These are phyloP conservation scores for Omphalotus olearius DNA, from an alignment of 1,284 basidiomycete genomes.

Conservation along the genomic window DNA sequence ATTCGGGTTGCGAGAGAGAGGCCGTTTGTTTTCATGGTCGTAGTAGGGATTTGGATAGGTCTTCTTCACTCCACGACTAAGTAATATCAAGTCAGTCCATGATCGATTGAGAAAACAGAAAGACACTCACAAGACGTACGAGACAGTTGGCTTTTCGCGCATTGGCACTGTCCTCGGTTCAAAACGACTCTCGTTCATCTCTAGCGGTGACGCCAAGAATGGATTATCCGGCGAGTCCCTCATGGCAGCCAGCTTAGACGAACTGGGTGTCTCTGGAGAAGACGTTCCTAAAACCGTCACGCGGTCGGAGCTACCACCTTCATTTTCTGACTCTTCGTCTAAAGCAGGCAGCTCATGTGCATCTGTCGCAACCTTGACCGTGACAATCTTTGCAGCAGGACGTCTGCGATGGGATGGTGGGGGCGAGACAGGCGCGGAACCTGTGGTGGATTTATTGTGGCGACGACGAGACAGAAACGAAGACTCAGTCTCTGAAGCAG, in stretches of 20 bases:
- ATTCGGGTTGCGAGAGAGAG: conserved; percentile 35
- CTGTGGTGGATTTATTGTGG: conserved; percentile 21
- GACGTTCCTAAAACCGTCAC: conserved; percentile 14
- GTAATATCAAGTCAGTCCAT: conserved; percentile 3
- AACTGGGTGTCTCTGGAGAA: conserved; percentile 29
- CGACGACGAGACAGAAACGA: conserved; percentile 31
- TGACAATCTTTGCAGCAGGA: conserved; percentile 8
- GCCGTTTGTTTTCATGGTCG: conserved; percentile 32
- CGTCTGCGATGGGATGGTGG: conserved; percentile 37
- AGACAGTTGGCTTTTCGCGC: conserved; percentile 45
- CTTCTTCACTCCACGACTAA: conserved; percentile 50
- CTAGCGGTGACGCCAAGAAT: conserved; percentile 32
- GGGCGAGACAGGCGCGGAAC: conserved; percentile 34
- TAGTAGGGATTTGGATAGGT: conserved; percentile 49
- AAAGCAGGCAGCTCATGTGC: conserved; percentile 6
- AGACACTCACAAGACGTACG: conserved; percentile 56
- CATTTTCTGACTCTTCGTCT: conserved; percentile 5
- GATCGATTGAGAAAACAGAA: not conserved
- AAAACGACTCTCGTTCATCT: conserved; percentile 16
- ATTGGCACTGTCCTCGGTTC: conserved; percentile 15
- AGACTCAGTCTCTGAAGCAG: conserved; percentile 21
- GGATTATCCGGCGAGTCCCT: conserved; percentile 41
- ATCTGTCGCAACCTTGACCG: conserved; percentile 4
- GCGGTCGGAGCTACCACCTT: not conserved
- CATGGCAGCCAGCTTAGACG: conserved; percentile 14